Evolutionary conservation across 768 basidiomycete genomes (phyloP), one percentile per base, ranked within the genome.

Genomic region (Trichaptum fuscoviolaceum): DNA sequence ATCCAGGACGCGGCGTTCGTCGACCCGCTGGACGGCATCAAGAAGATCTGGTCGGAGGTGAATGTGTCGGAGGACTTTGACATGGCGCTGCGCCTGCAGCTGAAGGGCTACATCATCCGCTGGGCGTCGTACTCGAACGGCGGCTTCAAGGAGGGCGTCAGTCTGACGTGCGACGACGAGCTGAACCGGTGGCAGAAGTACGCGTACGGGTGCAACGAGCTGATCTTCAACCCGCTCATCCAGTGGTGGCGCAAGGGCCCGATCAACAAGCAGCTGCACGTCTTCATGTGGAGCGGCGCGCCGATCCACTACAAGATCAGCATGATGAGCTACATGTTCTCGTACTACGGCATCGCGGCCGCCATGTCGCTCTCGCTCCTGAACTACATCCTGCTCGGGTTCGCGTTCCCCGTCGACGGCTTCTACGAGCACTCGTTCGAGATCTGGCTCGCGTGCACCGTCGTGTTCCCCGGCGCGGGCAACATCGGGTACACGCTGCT

Each of bases 151-250:
- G 95, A 96, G 72, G 95, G 95, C 68, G 94, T 96, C 23, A 92
- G 90, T 0, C 79, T 96, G 18, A 95, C 95, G 0, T 88, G 87
- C 65, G 93, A 95, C 63, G 95, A 96, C 71, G 95, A 96, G 75
- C 79, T 96, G 9, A 95, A 95, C 71, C 77, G 95, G 1, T 96
- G 95, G 95, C 92, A 95, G 68, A 96, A 95, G 73, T 93, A 92
- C 68, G 81, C 89, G 0, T 92, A 91, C 76, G 91, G 88, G 2
- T 89, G 87, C 73, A 88, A 86, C 71, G 90, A 91, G 76, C 82
- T 96, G 62, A 84, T 95, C 67, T 95, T 96, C 84, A 87, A 95
- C 72, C 95, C 95, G 0, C 70, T 95, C 66, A 82, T 85, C 64
- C 75, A 86, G 25, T 95, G 93, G 93, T 89, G 86, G 84, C 80